phyloP scores from a whole-genome alignment of 768 basidiomycete genomes.

The Phanerochaete sordida region DNA sequence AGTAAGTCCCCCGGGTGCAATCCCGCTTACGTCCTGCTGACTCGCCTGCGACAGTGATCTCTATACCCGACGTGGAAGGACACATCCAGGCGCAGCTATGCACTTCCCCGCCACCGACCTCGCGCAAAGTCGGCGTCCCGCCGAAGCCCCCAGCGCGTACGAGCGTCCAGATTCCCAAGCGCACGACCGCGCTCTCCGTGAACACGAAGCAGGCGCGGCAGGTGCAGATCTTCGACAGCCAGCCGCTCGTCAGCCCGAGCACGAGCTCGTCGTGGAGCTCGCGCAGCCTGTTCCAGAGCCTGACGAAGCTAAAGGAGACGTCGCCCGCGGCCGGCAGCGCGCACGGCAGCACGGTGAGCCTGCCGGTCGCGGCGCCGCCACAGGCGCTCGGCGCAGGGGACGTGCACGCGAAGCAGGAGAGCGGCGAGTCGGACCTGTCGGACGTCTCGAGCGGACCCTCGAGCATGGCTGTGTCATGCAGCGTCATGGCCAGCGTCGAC shows the following conservation, averaged over 20 bases:
- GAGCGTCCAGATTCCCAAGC: conserved; percentile 57
- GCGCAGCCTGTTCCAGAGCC: conserved; percentile 14
- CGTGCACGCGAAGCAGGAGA: conserved; percentile 3
- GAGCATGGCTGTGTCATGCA: conserved; percentile 17
- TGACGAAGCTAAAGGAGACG: conserved; percentile 1
- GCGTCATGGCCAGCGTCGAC: conserved; percentile 13
- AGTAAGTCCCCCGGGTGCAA: conserved; percentile 49
- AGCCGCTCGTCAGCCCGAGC: conserved; percentile 63
- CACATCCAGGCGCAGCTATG: conserved; percentile 71
- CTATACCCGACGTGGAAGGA: conserved; percentile 75
- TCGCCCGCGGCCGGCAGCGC: not conserved
- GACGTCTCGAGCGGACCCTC: conserved; percentile 22
- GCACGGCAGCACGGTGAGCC: not conserved
- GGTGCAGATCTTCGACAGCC: conserved; percentile 81
- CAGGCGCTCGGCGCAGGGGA: not conserved
- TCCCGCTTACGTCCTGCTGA: conserved; percentile 17
- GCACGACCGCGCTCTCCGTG: not conserved
- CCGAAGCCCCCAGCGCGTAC: conserved; percentile 57
- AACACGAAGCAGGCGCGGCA: conserved; percentile 47
- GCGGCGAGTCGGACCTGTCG: conserved; percentile 19
- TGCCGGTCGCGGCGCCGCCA: not conserved
- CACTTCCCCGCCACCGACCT: conserved; percentile 66
- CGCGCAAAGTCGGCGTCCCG: conserved; percentile 79
- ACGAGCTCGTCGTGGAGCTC: conserved; percentile 26
- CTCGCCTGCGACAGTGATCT: conserved; percentile 54